Percentiles rank a stretch among this genome's conserved stretches.
Evolutionary conservation across 2,329 filamentous ascomycete genomes (phyloP).

Genomic region (Colletotrichum navitas): DNA sequence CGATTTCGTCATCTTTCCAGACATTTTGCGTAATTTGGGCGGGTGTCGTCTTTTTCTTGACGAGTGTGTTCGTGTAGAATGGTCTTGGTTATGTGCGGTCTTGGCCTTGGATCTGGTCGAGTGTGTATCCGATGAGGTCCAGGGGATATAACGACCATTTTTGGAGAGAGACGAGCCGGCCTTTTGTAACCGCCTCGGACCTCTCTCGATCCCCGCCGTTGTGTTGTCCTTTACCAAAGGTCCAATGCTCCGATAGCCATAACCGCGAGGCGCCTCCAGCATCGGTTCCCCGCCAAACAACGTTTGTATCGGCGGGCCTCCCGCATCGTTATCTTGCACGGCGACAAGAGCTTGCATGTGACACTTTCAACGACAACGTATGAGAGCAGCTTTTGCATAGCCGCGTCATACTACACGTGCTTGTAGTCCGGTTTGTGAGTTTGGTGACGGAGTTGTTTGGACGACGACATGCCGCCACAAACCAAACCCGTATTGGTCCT

Average conservation of each 20-base stretch:
- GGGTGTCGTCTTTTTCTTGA: background rate
- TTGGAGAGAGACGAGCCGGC: background rate
- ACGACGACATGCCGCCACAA: background rate
- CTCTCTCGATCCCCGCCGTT: background rate
- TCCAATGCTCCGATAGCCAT: background rate
- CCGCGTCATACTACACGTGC: no score
- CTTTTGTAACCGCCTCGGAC: background rate
- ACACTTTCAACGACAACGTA: background rate
- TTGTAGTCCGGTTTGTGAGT: background rate
- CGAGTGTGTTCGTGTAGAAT: background rate
- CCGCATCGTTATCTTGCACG: background rate
- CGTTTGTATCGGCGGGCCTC: background rate
- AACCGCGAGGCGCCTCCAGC: background rate
- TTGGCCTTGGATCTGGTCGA: background rate
- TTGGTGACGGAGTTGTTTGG: background rate
- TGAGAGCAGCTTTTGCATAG: background rate
- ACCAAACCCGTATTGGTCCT: background rate
- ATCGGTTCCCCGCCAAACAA: background rate
- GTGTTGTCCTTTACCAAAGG: background rate
- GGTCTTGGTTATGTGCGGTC: no score
- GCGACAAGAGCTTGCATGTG: background rate
- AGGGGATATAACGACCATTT: background rate
- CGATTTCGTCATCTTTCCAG: constrained; percentile 14
- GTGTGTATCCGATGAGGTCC: background rate
- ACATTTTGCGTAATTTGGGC: background rate